Evolutionary conservation across 2,329 filamentous ascomycete genomes (phyloP), one percentile per base, ranked within the genome.

Genomic region (Sclerotinia borealis): DNA sequence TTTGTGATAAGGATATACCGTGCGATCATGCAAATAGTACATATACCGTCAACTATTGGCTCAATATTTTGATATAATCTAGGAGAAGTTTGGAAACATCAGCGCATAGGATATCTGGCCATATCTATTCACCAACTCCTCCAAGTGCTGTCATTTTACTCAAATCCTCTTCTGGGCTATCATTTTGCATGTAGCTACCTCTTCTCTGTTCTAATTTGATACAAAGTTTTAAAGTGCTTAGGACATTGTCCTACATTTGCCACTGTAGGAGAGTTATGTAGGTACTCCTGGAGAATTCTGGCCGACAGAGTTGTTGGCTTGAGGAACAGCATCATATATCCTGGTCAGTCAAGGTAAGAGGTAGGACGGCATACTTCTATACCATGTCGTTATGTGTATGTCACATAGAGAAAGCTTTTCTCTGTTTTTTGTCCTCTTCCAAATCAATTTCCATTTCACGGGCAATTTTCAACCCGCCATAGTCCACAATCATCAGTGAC

Each of bases 401-500:
- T n/a, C 22, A 55, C 51, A 55, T 55, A 54, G 3, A 25, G 34
- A 22, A 54, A 54, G 50, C 50, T 19, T 6, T 41, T 27, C 36
- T 48, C 9, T 34, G 56, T 54, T n/a, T 64, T 48, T 29, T 34
- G 48, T n/a, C n/a, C 22, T 25, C 22, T 6, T 48, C n/a, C 22
- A n/a, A 37, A 55, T 19, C 39, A 5, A 39, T 22, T 3, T 17
- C 51, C 19, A 41, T 41, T 19, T 17, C 25, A 39, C 8, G 6
- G 17, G 27, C 15, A 11, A 47, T 52, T 10, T 19, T 52, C n/a
- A 11, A 3, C 29, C 31, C 17, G 37, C 55, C 63, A 68, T 64
- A 45, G 54, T 63, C 63, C 55, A 19, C 47, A 68, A 34, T 19
- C n/a, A 29, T 62, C 37, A 17, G 64, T 68, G 55, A 37, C 10